Evolutionary conservation across 192 early-diverging fungal genomes (phyloP).

Genomic region (Linnemannia schmuckeri): DNA sequence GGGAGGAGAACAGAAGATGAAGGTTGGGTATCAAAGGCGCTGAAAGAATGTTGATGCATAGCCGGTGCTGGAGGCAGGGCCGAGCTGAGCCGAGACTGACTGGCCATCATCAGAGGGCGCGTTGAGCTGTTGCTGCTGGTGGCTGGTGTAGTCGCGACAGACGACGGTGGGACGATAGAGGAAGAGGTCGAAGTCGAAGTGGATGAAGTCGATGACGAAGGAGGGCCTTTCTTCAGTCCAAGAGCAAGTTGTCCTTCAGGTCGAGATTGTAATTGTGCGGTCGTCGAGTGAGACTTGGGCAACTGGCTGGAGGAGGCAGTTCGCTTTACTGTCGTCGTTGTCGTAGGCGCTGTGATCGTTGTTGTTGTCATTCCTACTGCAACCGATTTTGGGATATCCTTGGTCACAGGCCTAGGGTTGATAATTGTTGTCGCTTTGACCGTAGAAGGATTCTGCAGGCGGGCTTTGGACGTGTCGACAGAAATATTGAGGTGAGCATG

Average conservation of each 20-base stretch:
- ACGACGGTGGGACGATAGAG: not conserved
- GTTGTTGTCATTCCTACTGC: not conserved
- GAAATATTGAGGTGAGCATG: conserved; percentile 46
- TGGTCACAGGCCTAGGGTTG: not conserved
- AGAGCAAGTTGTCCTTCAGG: conserved; percentile 19
- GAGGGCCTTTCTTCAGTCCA: conserved; percentile 11
- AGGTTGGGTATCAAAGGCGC: conserved; percentile 1
- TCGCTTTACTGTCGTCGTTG: conserved; percentile 6
- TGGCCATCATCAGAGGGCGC: conserved; percentile 50
- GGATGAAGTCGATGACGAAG: not conserved
- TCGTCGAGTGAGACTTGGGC: not conserved
- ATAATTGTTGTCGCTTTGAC: not conserved
- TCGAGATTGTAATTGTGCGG: not conserved
- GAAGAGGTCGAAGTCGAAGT: not conserved
- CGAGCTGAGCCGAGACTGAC: conserved; percentile 35
- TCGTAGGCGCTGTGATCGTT: not conserved
- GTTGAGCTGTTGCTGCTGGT: conserved; percentile 30
- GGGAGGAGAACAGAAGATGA: conserved; percentile 30
- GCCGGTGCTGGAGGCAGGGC: conserved; percentile 40
- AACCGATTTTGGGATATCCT: not conserved
- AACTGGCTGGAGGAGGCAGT: conserved; percentile 2
- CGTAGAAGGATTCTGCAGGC: conserved; percentile 16
- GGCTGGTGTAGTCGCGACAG: not conserved
- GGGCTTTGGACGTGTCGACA: conserved; percentile 50
- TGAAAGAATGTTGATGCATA: conserved; percentile 10